A percentile compares a stretch with the other conserved stretches of the same genome.
These are phyloP conservation scores for Arabidopsis hybrid DNA, from an alignment of 441 rosid genomes.

Conservation along the genomic window DNA sequence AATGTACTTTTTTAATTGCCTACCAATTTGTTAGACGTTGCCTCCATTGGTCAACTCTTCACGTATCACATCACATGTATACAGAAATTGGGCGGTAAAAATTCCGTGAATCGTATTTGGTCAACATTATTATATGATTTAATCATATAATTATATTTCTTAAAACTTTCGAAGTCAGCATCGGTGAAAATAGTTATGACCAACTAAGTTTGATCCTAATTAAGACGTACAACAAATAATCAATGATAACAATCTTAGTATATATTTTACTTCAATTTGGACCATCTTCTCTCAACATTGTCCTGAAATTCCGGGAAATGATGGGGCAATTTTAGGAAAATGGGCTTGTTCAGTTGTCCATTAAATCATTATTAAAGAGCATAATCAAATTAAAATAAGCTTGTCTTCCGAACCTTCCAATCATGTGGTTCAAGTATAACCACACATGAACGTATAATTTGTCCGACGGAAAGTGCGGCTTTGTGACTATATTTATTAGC, in stretches of 20 bases:
- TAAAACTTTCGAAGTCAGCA: constrained; percentile 1
- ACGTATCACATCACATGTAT: constrained; percentile 24
- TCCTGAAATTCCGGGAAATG: constrained; percentile 25
- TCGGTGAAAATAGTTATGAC: too few relatives aligned
- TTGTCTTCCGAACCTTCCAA: constrained; percentile 33
- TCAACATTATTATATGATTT: constrained; percentile 32
- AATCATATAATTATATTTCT: not conserved
- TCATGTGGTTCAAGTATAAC: constrained; percentile 34
- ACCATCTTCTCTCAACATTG: constrained; percentile 27
- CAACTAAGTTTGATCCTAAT: too few relatives aligned
- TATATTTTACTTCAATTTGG: constrained; percentile 9
- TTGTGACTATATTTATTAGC: constrained; percentile 35
- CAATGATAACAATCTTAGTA: too few relatives aligned
- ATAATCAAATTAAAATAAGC: not conserved
- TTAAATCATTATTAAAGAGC: constrained; percentile 27
- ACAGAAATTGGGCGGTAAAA: constrained; percentile 20
- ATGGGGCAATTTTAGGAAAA: constrained; percentile 23
- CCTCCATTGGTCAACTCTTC: constrained; percentile 30
- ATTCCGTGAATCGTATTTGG: constrained; percentile 19
- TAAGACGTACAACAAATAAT: too few relatives aligned
- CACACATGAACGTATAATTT: constrained; percentile 31
- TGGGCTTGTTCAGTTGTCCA: constrained; percentile 14
- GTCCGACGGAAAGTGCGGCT: constrained; percentile 15
- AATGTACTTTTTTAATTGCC: too few relatives aligned
- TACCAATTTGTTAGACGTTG: constrained; percentile 18